Base-by-base conservation (phyloP, 1,284 basidiomycete genomes). In the Austroboletus niveus region DNA sequence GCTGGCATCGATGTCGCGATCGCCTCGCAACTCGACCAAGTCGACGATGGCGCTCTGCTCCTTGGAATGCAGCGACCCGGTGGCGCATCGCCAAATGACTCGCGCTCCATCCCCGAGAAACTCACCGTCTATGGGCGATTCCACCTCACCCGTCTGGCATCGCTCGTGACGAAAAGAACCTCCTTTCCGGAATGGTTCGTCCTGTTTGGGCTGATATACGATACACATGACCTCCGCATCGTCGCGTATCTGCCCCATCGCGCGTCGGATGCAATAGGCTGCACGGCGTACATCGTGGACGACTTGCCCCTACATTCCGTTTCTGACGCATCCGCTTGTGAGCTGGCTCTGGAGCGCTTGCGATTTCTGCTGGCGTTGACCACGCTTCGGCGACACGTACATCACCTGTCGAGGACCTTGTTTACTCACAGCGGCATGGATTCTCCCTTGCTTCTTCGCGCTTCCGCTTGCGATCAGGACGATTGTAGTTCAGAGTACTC, bases 181-280 rank as follows among this genome's bases (percentile, higher is more conserved):
- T 5, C 38, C 35, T 56, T 64, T 47, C 63, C 63, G n/a, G 64
- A 69, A 40, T 65, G 63, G 66, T 35, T 65, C 29, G 45, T 68
- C 1, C 42, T 66, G 8, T 66, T 67, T 35, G 61, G 63, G 17
- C 57, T 67, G 43, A 5, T 54, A 20, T 67, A 56, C 15, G 61
- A 62, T 29, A n/a, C 36, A 0, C 52, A 48, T 47, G 55, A 36
- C 24, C 29, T 64, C 20, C 55, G 51, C 17, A 51, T 69, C 40
- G 12, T 65, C 38, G 66, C 61, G 4, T 61, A 52, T 31, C 30
- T 64, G 36, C 66, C 63, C 15, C 51, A 43, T 47, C 41, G 24
- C 42, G 12, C 38, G 31, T 24, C 27, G 43, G 51, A 53, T 42
- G 39, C 31, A 12, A 50, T 56, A 9, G 52, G 45, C 6, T 64